Evolutionary conservation across 257 asterid species (phyloP).

Genomic region (Cordia subcordata): DNA sequence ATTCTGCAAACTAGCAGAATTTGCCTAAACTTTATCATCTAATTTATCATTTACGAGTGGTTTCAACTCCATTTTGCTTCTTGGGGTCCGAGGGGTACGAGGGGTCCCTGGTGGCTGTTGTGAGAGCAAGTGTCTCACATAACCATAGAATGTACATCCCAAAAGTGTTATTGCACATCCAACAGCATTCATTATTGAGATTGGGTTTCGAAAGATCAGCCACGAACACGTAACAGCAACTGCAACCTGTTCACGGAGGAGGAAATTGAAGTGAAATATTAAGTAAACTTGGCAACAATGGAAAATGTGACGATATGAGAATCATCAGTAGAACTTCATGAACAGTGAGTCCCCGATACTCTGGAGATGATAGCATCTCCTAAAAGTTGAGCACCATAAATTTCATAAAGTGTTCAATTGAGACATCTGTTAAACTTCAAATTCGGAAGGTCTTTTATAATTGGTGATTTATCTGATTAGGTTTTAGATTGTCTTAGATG

Average conservation of each 20-base stretch:
- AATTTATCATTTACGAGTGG: slow-evolving; percentile 55
- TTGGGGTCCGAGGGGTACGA: slow-evolving; percentile 43
- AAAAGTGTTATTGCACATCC: slow-evolving; percentile 70
- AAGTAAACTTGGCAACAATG: background rate
- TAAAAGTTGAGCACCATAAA: too few relatives aligned
- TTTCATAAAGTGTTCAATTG: too few relatives aligned
- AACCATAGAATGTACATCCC: slow-evolving; percentile 84
- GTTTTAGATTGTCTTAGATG: too few relatives aligned
- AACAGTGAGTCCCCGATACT: too few relatives aligned
- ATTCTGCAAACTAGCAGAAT: background rate
- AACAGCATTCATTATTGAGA: slow-evolving; percentile 65
- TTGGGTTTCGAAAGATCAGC: slow-evolving; percentile 75
- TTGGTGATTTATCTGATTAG: too few relatives aligned
- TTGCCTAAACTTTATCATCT: slow-evolving; percentile 31
- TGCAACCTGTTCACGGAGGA: slow-evolving; percentile 44
- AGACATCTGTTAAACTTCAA: too few relatives aligned
- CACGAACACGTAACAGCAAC: slow-evolving; percentile 80
- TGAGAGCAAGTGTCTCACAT: slow-evolving; percentile 58
- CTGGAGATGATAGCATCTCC: too few relatives aligned
- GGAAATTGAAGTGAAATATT: background rate
- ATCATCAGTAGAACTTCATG: background rate
- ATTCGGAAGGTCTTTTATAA: too few relatives aligned
- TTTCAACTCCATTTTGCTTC: slow-evolving; percentile 43
- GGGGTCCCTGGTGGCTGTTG: slow-evolving; percentile 43
- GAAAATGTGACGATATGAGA: too few relatives aligned